These are phyloP conservation scores for Trichoderma guizhouense DNA, from an alignment of 2,329 filamentous ascomycete genomes.

Conservation along the genomic window DNA sequence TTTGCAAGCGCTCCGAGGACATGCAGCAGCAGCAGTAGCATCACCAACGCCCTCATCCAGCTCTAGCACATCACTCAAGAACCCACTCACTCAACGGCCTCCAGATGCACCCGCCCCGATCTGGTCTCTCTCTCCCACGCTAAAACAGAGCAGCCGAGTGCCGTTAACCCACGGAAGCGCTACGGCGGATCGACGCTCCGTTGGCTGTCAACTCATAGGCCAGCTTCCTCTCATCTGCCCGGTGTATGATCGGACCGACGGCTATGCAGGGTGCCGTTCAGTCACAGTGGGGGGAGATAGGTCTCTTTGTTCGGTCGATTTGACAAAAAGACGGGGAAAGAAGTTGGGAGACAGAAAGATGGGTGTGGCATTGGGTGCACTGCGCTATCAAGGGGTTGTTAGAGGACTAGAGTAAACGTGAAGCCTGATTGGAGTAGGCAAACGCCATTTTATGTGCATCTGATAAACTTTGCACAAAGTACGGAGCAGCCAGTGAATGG, in stretches of 20 bases:
- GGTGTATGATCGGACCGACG: conserved; percentile 6
- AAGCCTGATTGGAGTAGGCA: not conserved
- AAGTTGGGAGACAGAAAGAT: not conserved
- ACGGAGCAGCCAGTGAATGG: not conserved
- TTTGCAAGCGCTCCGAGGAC: not conserved
- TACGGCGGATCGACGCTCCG: conserved; percentile 11
- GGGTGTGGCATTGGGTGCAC: not conserved
- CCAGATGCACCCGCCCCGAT: not conserved
- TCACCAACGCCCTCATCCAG: not conserved
- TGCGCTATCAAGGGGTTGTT: not conserved
- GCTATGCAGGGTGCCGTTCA: not conserved
- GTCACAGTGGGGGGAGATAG: not conserved
- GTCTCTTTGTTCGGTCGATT: not conserved
- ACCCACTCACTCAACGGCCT: not conserved
- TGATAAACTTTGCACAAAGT: not conserved
- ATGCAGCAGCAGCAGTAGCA: not conserved
- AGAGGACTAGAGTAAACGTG: not conserved
- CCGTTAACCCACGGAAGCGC: not conserved
- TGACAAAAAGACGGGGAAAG: not conserved
- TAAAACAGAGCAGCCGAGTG: conserved; percentile 1
- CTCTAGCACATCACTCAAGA: not conserved
- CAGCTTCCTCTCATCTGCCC: not conserved
- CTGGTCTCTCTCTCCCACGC: not conserved
- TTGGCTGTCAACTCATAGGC: not conserved
- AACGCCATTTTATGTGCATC: not conserved